These are phyloP conservation scores for Eutrema heterophyllum DNA, from an alignment of 345 rosid genomes.

Conservation along the genomic window DNA sequence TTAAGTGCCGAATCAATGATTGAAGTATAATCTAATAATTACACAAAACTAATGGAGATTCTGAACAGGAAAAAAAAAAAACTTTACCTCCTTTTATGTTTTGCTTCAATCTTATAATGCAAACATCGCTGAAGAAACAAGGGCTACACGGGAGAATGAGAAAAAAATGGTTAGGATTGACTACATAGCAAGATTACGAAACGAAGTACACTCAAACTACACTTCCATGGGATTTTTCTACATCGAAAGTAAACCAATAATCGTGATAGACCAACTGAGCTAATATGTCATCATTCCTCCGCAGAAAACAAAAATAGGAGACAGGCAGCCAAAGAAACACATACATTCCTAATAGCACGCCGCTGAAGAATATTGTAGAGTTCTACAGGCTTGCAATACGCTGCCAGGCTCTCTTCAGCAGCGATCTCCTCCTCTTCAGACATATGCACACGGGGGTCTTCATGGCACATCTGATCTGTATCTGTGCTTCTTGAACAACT, in stretches of 20 bases:
- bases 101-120: constrained; percentile 81
- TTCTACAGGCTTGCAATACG: constrained; percentile 97
- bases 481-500: constrained; percentile 80
- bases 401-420: constrained; percentile 79
- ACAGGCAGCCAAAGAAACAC: not conserved
- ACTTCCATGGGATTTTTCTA: not conserved
- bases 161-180: not conserved
- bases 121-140: constrained; percentile 82
- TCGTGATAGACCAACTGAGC: not conserved
- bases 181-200: not conserved
- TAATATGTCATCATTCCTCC: not conserved
- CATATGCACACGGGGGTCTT: constrained; percentile 67
- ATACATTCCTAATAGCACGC: constrained; percentile 73
- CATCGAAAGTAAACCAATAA: constrained; percentile 1
- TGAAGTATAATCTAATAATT: not conserved
- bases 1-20: not conserved
- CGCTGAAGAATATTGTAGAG: constrained; percentile 94
- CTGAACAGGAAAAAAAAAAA: not conserved
- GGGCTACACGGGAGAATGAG: constrained; percentile 46
- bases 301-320: not conserved
- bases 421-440: constrained; percentile 85
- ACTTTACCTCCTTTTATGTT: constrained; percentile 64
- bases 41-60: not conserved
- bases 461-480: constrained; percentile 90
- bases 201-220: not conserved